A percentile compares a stretch with the other conserved stretches of the same genome.
phyloP scores from a whole-genome alignment of 352 stramenopile genomes.

The Phytophthora tentaculata region DNA sequence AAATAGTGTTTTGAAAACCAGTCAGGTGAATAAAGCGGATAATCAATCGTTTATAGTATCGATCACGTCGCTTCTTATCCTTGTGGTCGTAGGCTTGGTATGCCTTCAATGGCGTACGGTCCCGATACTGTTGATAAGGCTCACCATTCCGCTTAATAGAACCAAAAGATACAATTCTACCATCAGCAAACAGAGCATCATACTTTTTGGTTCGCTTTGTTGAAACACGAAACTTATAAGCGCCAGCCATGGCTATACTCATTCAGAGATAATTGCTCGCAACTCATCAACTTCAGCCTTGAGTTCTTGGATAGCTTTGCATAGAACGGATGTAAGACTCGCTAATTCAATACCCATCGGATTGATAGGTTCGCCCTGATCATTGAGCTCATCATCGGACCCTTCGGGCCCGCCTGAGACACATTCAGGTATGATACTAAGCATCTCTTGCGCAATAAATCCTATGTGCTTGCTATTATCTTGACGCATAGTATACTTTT shows the following conservation, averaged over 20 bases:
- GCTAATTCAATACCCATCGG: slow-evolving; percentile 1
- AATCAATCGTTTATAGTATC: too few species aligned
- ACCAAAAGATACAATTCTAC: slow-evolving; percentile 9
- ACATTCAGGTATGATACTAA: not conserved
- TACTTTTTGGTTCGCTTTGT: not conserved
- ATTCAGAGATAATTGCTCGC: too few species aligned
- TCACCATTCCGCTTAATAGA: too few species aligned
- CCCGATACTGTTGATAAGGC: too few species aligned
- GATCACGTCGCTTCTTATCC: slow-evolving; percentile 1
- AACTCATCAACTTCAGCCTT: not conserved
- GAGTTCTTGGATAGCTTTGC: slow-evolving; percentile 13
- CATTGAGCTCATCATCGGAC: not conserved
- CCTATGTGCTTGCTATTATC: not conserved
- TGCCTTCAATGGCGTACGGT: not conserved
- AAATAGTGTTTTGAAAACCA: slow-evolving; percentile 5
- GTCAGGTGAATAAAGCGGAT: slow-evolving; percentile 6
- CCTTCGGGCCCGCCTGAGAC: too few species aligned
- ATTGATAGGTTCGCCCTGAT: not conserved
- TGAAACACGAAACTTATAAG: slow-evolving; percentile 6
- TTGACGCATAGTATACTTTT: not conserved
- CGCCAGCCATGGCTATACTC: too few species aligned
- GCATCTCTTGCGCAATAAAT: not conserved
- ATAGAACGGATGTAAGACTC: slow-evolving; percentile 3
- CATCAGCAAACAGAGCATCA: slow-evolving; percentile 9
- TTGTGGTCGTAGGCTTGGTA: not conserved